Base-by-base conservation (phyloP, 306 rosid genomes). In the Quercus alba region DNA sequence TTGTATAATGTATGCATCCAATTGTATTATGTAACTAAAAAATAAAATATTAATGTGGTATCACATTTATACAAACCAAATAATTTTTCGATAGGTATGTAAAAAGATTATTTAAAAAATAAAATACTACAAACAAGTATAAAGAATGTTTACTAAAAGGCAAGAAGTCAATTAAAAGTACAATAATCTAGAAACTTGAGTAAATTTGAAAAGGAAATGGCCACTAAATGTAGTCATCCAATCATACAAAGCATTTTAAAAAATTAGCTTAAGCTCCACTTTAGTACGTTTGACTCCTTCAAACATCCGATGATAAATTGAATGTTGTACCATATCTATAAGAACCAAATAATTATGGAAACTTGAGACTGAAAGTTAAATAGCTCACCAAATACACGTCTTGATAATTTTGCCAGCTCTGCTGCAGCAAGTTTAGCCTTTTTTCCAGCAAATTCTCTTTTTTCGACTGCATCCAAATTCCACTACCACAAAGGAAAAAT, bases 341-440 rank as follows among this genome's bases (percentile, higher is more conserved):
- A 54, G 49, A 73, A 72, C 61, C 14, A 21, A 15, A 9, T 17
- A 38, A n/a, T 30, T 59, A 59, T 59, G 67, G 20, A 55, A 41
- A 66, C 64, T 54, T 71, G 49, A 70, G 63, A 62, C 33, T 70
- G 68, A 54, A 17, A 69, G 31, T 80, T 62, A 73, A 78, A 56
- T 33, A 79, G 73, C 97, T 90, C 85, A 95, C 99, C 96, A 64
- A 90, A 81, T 66, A 95, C 97, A 12, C 93, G 92, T 76, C 89
- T 89, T 61, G 98, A 91, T 58, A 95, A 81, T 77, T 95, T 95
- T 72, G 89, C 92, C 73, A 95, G 81, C 90, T 93, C 98, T 38
- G 98, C 99, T n/a, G 99, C 94, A 55, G 98, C 98, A 82, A 95
- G 91, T 87, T 91, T 93, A 75, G 97, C 99, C 92, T 85, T 95